Conservation (phyloP, 225 moss, liverwort and hornwort genomes). For the Sphagnum tenellum region DNA sequence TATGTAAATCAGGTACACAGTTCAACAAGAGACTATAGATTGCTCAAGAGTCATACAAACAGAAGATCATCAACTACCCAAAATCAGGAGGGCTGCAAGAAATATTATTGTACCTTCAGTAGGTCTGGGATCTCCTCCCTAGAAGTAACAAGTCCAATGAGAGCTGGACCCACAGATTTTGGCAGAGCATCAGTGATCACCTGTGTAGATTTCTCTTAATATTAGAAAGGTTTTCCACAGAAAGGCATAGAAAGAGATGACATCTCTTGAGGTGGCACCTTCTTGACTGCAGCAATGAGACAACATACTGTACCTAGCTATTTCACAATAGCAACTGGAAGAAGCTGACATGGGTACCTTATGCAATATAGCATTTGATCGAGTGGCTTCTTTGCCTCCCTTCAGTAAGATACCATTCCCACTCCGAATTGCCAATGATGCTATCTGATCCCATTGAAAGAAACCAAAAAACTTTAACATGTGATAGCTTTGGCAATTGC, state of each 20-base stretch:
- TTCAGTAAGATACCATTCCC: conserved; percentile 92
- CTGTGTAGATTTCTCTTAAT: conserved; percentile 18
- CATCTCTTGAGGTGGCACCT: too few species aligned
- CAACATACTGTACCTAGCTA: too few species aligned
- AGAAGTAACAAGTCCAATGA: conserved; percentile 80
- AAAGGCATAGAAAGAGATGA: too few species aligned
- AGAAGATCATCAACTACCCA: too few species aligned
- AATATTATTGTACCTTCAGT: conserved; percentile 44
- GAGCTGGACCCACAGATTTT: conserved; percentile 64
- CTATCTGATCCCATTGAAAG: conserved; percentile 52
- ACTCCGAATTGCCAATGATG: conserved; percentile 83
- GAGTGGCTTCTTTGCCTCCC: conserved; percentile 86
- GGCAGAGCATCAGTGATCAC: conserved; percentile 84
- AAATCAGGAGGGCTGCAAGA: too few species aligned
- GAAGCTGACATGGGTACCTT: conserved; percentile 31
- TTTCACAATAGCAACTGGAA: too few species aligned
- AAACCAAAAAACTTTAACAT: neutral
- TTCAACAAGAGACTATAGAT: too few species aligned
- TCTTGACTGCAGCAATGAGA: too few species aligned
- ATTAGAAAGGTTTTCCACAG: too few species aligned
- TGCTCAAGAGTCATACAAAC: too few species aligned
- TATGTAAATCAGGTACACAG: too few species aligned
- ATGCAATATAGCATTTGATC: conserved; percentile 82
- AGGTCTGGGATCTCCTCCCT: conserved; percentile 96
- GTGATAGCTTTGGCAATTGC: too few species aligned